Conservation (phyloP, 495 filamentous ascomycete species). For the Podospora sp. region DNA sequence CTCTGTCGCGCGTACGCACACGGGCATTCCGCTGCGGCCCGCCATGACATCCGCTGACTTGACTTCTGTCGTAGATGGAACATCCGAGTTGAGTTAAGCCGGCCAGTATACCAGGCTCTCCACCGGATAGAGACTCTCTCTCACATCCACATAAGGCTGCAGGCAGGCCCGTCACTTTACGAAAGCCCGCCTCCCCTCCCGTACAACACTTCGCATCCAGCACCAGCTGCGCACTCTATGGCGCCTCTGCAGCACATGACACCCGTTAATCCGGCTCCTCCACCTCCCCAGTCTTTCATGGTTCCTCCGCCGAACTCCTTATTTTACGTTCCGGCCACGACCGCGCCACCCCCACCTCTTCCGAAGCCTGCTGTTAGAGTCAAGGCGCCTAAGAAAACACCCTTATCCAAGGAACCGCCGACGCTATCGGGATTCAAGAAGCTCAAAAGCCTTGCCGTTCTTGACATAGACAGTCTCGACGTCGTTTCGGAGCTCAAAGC, state of each 20-base stretch:
- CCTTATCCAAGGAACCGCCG: slow-evolving; percentile 38
- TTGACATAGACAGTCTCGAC: slow-evolving; percentile 61
- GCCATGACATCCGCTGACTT: not conserved
- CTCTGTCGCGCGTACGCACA: not conserved
- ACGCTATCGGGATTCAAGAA: slow-evolving; percentile 60
- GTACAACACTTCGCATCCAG: slow-evolving; percentile 20
- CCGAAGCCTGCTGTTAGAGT: slow-evolving; percentile 29
- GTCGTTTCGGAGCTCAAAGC: slow-evolving; percentile 55
- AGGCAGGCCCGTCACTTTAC: slow-evolving; percentile 54
- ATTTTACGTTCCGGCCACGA: slow-evolving; percentile 31
- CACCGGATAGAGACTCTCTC: slow-evolving; percentile 55
- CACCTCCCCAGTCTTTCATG: slow-evolving; percentile 22
- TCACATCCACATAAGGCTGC: slow-evolving; percentile 60
- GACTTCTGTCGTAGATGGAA: slow-evolving; percentile 55
- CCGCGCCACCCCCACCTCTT: slow-evolving; percentile 25
- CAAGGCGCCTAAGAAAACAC: slow-evolving; percentile 28
- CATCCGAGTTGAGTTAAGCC: slow-evolving; percentile 61
- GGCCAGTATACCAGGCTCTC: slow-evolving; percentile 58
- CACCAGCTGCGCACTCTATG: not conserved
- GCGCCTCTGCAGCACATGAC: slow-evolving; percentile 3
- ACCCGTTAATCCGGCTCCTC: slow-evolving; percentile 17
- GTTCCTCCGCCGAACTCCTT: slow-evolving; percentile 22
- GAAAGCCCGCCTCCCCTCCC: slow-evolving; percentile 47
- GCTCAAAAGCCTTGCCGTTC: slow-evolving; percentile 54
- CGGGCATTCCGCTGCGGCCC: not conserved